Evolutionary conservation across 129 eudicot species (phyloP).

Genomic region (Cynara cardunculus): DNA sequence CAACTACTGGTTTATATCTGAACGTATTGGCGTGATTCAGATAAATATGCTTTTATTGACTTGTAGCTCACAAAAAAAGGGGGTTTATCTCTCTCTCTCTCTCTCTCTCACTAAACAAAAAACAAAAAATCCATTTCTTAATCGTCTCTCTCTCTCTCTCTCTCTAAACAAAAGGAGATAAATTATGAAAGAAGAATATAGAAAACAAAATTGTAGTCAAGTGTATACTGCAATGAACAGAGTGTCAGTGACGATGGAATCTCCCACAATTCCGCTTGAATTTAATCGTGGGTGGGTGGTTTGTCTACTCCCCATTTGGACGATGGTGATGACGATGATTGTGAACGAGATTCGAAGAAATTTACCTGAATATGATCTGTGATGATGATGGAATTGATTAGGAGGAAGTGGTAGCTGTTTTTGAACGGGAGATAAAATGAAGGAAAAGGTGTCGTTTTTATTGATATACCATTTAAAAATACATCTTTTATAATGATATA

Average conservation of each 20-base stretch:
- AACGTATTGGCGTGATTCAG: constrained; percentile 7
- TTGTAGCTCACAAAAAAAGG: constrained; percentile 2
- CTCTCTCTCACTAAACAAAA: not conserved
- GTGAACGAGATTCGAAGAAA: not conserved
- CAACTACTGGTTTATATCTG: constrained; percentile 4
- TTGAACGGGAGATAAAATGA: too few relatives aligned
- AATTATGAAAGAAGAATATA: not conserved
- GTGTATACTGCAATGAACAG: constrained; percentile 15
- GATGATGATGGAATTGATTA: not conserved
- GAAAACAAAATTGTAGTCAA: constrained; percentile 13
- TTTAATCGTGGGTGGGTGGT: not conserved
- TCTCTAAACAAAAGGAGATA: not conserved
- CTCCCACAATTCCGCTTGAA: constrained; percentile 29
- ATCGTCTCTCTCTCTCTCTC: not conserved
- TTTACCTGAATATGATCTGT: not conserved
- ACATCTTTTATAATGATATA: too few relatives aligned
- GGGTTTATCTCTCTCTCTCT: not conserved
- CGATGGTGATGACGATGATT: not conserved
- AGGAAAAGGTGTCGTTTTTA: too few relatives aligned
- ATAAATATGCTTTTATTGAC: constrained; percentile 16
- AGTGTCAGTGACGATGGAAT: constrained; percentile 25
- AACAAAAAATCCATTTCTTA: not conserved
- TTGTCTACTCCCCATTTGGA: not conserved
- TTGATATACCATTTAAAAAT: too few relatives aligned
- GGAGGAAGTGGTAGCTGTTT: not conserved